Conservation (phyloP, 2,329 filamentous ascomycete species). For the Ophiosphaerella korrae region DNA sequence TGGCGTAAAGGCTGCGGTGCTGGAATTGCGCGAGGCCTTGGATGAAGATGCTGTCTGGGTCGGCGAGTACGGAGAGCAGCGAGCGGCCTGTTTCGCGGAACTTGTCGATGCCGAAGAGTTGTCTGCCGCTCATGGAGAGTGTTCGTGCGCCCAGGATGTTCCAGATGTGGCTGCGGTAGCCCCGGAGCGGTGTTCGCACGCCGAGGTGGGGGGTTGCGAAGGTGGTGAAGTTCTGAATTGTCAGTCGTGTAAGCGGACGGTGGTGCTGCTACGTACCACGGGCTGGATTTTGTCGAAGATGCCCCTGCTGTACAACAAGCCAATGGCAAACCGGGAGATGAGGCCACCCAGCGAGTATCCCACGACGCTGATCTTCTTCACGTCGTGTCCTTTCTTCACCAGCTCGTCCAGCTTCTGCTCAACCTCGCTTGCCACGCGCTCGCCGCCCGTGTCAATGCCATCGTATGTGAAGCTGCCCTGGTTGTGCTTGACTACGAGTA, state of each 20-base stretch:
- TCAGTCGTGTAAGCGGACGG: conserved; percentile 29
- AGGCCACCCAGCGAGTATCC: conserved; percentile 91
- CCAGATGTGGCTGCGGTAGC: conserved; percentile 55
- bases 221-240: conserved; percentile 80
- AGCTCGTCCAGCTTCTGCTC: conserved; percentile 62
- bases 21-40: conserved; percentile 76
- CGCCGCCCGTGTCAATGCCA: conserved; percentile 71
- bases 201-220: conserved; percentile 80
- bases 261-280: conserved; percentile 62
- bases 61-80: conserved; percentile 79
- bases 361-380: conserved; percentile 82
- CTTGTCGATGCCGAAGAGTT: conserved; percentile 84
- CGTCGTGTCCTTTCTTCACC: conserved; percentile 67
- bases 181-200: conserved; percentile 51
- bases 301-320: conserved; percentile 79
- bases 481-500: conserved; percentile 75
- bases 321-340: conserved; percentile 83
- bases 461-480: conserved; percentile 72
- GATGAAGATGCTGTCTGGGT: conserved; percentile 85
- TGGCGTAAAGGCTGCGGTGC: conserved; percentile 78
- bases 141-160: conserved; percentile 84
- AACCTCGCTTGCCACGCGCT: conserved; percentile 67
- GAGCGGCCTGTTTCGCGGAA: conserved; percentile 85
- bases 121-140: conserved; percentile 80
- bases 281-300: conserved; percentile 80